Evolutionary conservation across 441 rosid species (phyloP).

Genomic region (Metrosideros polymorpha): DNA sequence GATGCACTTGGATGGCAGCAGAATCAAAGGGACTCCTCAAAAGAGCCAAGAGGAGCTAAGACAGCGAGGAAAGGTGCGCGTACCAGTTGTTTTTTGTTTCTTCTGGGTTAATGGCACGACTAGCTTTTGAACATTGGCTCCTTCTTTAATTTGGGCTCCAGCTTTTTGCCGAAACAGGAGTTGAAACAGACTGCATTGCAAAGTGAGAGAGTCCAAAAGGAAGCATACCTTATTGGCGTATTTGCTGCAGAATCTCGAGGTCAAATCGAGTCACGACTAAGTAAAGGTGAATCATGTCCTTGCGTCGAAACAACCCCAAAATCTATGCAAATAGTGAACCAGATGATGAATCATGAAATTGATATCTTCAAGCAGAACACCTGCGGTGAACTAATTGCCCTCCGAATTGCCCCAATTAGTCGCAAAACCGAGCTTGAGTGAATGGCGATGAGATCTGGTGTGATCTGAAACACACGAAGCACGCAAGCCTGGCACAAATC

Average conservation of each 20-base stretch:
- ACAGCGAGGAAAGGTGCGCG: not conserved
- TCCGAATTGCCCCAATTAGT: too few relatives aligned
- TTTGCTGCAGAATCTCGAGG: not conserved
- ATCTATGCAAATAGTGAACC: too few relatives aligned
- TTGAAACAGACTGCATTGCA: not conserved
- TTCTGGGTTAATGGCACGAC: not conserved
- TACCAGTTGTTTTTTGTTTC: not conserved
- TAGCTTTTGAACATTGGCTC: not conserved
- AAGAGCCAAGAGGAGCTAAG: not conserved
- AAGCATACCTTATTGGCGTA: not conserved
- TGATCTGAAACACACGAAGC: too few relatives aligned
- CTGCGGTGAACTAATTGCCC: too few relatives aligned
- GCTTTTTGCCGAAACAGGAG: not conserved
- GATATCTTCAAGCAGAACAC: too few relatives aligned
- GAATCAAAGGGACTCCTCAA: not conserved
- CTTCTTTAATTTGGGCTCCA: not conserved
- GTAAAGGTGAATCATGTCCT: not conserved
- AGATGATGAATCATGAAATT: too few relatives aligned
- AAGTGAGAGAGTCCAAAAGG: not conserved
- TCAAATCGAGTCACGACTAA: not conserved
- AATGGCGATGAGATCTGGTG: too few relatives aligned
- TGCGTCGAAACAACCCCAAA: too few relatives aligned
- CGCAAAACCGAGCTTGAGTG: too few relatives aligned
- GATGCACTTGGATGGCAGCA: not conserved
- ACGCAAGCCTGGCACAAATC: too few relatives aligned